Conservation (phyloP, 345 rosid genomes). For the Raphanus raphanistrum region DNA sequence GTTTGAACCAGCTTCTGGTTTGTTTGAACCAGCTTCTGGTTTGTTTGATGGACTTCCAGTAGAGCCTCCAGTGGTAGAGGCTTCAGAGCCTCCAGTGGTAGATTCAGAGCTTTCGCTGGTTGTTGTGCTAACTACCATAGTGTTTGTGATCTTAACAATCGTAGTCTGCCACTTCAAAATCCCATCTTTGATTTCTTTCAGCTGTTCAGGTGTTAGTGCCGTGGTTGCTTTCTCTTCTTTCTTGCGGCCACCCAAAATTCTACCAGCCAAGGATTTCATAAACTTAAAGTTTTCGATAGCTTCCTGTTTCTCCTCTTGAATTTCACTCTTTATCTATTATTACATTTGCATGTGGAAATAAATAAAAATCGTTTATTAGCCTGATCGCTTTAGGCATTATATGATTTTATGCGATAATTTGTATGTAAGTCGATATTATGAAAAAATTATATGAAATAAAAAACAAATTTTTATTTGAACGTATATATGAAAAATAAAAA, state of each 20-base stretch:
- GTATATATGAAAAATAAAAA: neutral
- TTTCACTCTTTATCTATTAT: slow-evolving; percentile 3
- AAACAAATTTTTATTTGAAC: neutral
- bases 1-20: too few relatives aligned
- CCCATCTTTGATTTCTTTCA: slow-evolving; percentile 36
- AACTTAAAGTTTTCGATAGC: slow-evolving; percentile 18
- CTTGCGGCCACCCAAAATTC: neutral
- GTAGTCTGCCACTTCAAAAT: slow-evolving; percentile 28
- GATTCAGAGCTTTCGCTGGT: neutral
- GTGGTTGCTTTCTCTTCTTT: neutral
- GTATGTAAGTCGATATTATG: neutral
- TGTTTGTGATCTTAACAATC: slow-evolving; percentile 18
- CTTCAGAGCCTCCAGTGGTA: too few relatives aligned
- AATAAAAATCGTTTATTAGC: neutral
- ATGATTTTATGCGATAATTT: neutral
- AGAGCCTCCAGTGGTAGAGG: neutral
- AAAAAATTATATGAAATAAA: neutral
- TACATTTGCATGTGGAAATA: neutral
- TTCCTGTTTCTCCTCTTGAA: slow-evolving; percentile 29
- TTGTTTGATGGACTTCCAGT: neutral
- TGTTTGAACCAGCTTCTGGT: too few relatives aligned
- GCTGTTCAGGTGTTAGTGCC: slow-evolving; percentile 24
- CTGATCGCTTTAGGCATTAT: neutral
- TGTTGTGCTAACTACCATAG: slow-evolving; percentile 23
- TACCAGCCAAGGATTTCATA: slow-evolving; percentile 16